A percentile compares a stretch with the other conserved stretches of the same genome.
Evolutionary conservation across 176 grass and related monocot species (phyloP).

Genomic region (Oryza brachyantha): DNA sequence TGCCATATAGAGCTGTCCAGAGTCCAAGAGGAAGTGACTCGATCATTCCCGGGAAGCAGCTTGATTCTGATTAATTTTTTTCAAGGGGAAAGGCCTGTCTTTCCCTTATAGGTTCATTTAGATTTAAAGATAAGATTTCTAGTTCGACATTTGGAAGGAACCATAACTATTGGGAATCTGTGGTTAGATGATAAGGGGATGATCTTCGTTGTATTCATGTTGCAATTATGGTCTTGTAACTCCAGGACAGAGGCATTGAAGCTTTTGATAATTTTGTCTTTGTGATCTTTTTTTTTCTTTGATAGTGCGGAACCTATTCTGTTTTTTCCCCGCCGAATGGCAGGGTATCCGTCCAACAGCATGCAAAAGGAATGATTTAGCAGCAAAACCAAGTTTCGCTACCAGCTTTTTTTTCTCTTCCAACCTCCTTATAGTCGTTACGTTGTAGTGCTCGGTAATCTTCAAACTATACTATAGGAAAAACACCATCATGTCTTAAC

Average conservation of each 20-base stretch:
- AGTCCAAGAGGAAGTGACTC: constrained; percentile 91
- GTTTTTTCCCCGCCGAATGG: not conserved
- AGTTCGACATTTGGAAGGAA: constrained; percentile 34
- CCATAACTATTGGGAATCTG: constrained; percentile 22
- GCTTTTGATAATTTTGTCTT: constrained; percentile 46
- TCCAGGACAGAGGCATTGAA: constrained; percentile 7
- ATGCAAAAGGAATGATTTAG: not conserved
- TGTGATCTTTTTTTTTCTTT: constrained; percentile 1
- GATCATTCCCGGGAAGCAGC: constrained; percentile 93
- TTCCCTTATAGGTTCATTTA: constrained; percentile 70
- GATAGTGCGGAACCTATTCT: not conserved
- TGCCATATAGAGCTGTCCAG: constrained; percentile 72
- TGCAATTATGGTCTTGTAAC: constrained; percentile 42
- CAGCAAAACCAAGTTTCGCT: no score
- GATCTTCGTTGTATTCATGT: constrained; percentile 31
- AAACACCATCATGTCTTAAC: no score
- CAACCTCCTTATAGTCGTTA: no score
- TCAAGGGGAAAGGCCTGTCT: constrained; percentile 41
- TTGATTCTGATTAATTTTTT: constrained; percentile 69
- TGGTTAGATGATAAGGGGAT: constrained; percentile 43
- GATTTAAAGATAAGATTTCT: constrained; percentile 60
- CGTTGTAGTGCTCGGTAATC: no score
- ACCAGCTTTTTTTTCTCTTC: no score
- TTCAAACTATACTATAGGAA: no score
- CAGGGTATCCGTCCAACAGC: not conserved